Evolutionary conservation across 106 monocot species (phyloP), one percentile per base, ranked within the genome.

Genomic region (Cymbidium sinense): DNA sequence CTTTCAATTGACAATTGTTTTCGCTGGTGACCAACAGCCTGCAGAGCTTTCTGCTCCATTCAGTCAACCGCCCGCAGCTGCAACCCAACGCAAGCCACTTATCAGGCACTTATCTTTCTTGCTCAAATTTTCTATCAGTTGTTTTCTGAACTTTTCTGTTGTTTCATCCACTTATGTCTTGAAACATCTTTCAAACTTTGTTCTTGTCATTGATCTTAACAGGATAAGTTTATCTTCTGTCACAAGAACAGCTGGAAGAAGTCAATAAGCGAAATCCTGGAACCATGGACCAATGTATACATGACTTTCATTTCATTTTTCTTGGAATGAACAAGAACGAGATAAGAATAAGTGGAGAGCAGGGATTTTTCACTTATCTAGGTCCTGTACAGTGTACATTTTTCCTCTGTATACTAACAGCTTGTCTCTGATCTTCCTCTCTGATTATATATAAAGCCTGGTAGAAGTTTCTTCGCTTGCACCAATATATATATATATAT

Each of bases 31-130:
- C 37, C 50, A 54, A 79, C 81, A 94, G 94, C 77, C 88, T 31
- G 25, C 76, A 15, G 95, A 89, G 85, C 72, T 91, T 20, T 81
- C 81, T 64, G 84, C 81, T n/a, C 83, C 91, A 34, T 34, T 50
- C 36, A 78, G 74, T 9, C 52, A 70, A 19, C 76, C 51, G 7
- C 55, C 87, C 64, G 52, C 83, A 20, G 70, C 86, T 54, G 51
- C 81, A 70, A 65, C 79, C 74, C 90, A 79, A 34, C 77, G 83
- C 41, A 95, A 83, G 71, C 91, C 89, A 11, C 64, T 91, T 34
- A 88, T 95, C 34, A 95, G 89, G 95, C 91, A 84, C 83, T 44
- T 44, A 20, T 27, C 2, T 44, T 44, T 21, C 21, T 58, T 43
- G 25, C 74, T 13, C 44, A 29, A 67, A 28, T 2, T 28, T 44